Percentiles rank a stretch among this genome's conserved stretches.
phyloP scores from a whole-genome alignment of 129 eudicot species.

The Glebionis coronaria region DNA sequence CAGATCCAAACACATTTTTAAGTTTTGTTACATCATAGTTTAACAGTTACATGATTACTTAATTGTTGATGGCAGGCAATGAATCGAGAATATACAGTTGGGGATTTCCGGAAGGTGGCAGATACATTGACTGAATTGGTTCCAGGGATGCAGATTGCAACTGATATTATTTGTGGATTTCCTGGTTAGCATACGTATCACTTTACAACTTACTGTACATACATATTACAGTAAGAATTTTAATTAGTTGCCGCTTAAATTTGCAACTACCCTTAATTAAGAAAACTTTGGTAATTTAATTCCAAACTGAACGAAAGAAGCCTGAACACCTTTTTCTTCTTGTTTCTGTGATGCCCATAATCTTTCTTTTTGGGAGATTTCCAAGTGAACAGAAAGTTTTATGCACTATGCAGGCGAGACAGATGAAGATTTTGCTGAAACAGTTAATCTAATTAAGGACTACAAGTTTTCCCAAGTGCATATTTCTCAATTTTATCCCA shows the following conservation, averaged over 20 bases:
- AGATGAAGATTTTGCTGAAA: constrained; percentile 84
- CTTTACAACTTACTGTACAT: not conserved
- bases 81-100: constrained; percentile 91
- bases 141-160: constrained; percentile 99
- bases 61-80: constrained; percentile 53
- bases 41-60: not conserved
- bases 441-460: constrained; percentile 79
- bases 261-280: not conserved
- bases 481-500: constrained; percentile 96
- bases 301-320: not conserved
- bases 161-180: constrained; percentile 98
- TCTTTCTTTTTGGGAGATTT: too few relatives aligned
- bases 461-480: constrained; percentile 96
- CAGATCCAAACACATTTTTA: too few relatives aligned
- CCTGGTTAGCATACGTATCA: constrained; percentile 61
- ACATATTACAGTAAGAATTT: not conserved
- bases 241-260: not conserved
- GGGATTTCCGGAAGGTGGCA: constrained; percentile 82
- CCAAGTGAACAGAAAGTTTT: constrained; percentile 1
- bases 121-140: constrained; percentile 87
- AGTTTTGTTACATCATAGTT: not conserved
- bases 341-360: too few relatives aligned
- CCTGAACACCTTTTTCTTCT: too few relatives aligned
- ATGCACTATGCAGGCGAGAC: constrained; percentile 67
- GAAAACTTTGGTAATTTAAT: not conserved